Percentiles rank a stretch among this genome's conserved stretches.
phyloP scores from a whole-genome alignment of 225 moss, liverwort and hornwort species.

The Pseudisothecium myosuroides region DNA sequence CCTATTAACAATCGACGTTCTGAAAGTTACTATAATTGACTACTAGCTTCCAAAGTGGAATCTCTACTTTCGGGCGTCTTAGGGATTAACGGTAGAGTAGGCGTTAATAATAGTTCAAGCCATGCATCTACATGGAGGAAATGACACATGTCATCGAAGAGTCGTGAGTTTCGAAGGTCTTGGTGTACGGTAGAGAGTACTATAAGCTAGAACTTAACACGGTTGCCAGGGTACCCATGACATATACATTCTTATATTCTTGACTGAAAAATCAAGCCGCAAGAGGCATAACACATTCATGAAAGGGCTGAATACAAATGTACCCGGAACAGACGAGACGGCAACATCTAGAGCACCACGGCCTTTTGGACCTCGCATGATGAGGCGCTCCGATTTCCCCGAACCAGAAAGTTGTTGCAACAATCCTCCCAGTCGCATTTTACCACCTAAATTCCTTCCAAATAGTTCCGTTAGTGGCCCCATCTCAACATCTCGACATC shows the following conservation, averaged over 20 bases:
- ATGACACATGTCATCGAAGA: neutral
- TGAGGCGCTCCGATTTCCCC: slow-evolving; percentile 73
- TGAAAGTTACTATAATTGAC: neutral
- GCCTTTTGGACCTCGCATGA: slow-evolving; percentile 96
- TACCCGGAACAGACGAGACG: slow-evolving; percentile 66
- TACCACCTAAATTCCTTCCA: slow-evolving; percentile 53
- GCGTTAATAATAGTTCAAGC: neutral
- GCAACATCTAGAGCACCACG: slow-evolving; percentile 97
- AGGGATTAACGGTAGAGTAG: neutral
- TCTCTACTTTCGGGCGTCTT: neutral
- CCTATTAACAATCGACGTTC: neutral
- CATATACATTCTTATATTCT: neutral
- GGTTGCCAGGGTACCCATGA: neutral
- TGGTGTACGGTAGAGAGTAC: neutral
- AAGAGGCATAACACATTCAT: neutral
- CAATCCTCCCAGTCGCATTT: slow-evolving; percentile 58
- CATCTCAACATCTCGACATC: neutral
- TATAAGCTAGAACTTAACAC: neutral
- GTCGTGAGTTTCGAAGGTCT: neutral
- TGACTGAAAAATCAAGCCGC: neutral
- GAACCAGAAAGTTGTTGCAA: slow-evolving; percentile 53
- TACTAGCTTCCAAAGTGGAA: neutral
- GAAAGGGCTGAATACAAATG: neutral
- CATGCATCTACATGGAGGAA: neutral
- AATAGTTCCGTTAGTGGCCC: neutral